phyloP scores from a whole-genome alignment of 140 eudicot species.

The Flaveria floridana region DNA sequence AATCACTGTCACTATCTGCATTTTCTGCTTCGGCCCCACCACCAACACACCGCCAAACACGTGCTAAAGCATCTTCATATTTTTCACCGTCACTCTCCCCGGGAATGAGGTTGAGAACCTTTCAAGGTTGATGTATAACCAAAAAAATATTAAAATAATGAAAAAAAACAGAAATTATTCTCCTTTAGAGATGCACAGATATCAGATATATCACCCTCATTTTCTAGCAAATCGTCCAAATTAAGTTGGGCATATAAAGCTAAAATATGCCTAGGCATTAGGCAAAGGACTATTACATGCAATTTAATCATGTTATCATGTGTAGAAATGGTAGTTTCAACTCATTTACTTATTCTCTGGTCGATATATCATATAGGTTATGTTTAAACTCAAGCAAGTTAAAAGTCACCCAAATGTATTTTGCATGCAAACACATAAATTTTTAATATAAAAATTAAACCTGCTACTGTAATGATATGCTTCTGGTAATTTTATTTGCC shows the following conservation, averaged over 20 bases:
- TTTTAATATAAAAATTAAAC: background rate
- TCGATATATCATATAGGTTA: background rate
- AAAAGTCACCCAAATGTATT: background rate
- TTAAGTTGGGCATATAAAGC: background rate
- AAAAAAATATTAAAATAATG: constrained; percentile 9
- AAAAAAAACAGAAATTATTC: background rate
- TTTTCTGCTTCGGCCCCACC: constrained; percentile 85
- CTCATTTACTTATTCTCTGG: background rate
- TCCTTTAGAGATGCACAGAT: background rate
- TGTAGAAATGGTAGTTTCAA: background rate
- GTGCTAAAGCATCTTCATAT: constrained; percentile 88
- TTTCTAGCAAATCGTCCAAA: background rate
- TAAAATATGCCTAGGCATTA: background rate
- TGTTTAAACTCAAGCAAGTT: background rate
- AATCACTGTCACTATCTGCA: constrained; percentile 92
- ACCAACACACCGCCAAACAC: constrained; percentile 93
- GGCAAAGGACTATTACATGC: background rate
- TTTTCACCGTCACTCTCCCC: constrained; percentile 82
- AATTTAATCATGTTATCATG: background rate
- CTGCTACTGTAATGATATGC: background rate
- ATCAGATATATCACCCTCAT: background rate
- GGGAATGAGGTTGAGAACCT: constrained; percentile 81
- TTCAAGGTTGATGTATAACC: constrained; percentile 6
- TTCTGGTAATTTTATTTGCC: background rate
- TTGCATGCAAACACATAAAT: background rate